phyloP scores from a whole-genome alignment of 257 asterid species.

The Solanum ahanhuiri region DNA sequence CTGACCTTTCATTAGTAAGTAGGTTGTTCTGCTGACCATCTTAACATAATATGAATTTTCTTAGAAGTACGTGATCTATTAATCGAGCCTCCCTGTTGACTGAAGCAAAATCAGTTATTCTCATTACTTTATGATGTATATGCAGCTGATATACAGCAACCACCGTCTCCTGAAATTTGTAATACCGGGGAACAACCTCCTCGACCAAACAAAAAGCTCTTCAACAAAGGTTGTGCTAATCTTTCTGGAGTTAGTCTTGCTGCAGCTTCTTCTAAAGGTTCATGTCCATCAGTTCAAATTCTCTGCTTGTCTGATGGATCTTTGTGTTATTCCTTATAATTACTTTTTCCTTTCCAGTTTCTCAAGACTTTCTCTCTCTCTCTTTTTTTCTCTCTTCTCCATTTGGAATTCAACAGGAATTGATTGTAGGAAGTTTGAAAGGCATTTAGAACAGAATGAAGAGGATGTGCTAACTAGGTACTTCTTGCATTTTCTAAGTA shows the following conservation, averaged over 20 bases:
- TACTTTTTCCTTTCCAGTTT: background rate
- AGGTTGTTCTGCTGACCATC: background rate
- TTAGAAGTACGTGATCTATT: background rate
- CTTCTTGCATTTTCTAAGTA: slow-evolving; percentile 12
- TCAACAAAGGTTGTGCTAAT: slow-evolving; percentile 22
- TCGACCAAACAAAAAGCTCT: background rate
- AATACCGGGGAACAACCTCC: background rate
- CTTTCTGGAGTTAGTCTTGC: slow-evolving; percentile 24
- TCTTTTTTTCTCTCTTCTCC: background rate
- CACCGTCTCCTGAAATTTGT: background rate
- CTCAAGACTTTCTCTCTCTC: background rate
- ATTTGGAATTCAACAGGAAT: slow-evolving; percentile 21
- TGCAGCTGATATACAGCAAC: background rate
- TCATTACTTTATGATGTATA: background rate
- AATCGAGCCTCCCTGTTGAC: background rate
- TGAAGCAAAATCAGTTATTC: background rate
- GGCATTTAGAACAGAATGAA: slow-evolving; percentile 34
- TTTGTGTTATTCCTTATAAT: slow-evolving; percentile 1
- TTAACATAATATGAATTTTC: background rate
- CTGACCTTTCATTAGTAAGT: background rate
- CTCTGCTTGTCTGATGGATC: slow-evolving; percentile 3
- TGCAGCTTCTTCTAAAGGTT: slow-evolving; percentile 41
- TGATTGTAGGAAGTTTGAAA: slow-evolving; percentile 26
- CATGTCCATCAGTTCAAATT: slow-evolving; percentile 4
- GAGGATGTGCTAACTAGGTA: slow-evolving; percentile 66